Percentiles rank a stretch among this genome's conserved stretches.
phyloP scores from a whole-genome alignment of 2,329 filamentous ascomycete species.

The Aspergillus felis region DNA sequence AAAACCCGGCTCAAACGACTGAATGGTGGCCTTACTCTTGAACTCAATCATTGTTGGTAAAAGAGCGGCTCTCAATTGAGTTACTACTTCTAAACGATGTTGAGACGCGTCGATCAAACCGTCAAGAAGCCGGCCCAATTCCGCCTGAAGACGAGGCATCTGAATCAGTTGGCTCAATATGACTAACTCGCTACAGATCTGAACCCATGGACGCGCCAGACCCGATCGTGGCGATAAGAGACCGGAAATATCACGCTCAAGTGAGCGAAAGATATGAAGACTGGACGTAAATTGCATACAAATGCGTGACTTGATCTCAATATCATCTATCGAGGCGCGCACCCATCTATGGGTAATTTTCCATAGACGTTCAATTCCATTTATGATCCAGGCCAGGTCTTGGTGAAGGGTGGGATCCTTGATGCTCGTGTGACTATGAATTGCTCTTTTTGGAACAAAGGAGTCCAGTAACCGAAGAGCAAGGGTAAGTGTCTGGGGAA shows the following conservation, averaged over 20 bases:
- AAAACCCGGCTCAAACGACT: constrained; percentile 26
- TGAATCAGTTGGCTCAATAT: constrained; percentile 18
- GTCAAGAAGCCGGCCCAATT: constrained; percentile 27
- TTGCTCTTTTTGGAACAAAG: constrained; percentile 17
- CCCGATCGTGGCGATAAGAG: constrained; percentile 16
- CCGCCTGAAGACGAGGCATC: constrained; percentile 26
- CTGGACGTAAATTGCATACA: constrained; percentile 26
- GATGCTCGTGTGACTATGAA: constrained; percentile 10
- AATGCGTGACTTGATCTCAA: constrained; percentile 17
- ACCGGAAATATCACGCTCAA: constrained; percentile 12
- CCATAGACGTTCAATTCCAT: constrained; percentile 33
- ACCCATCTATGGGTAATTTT: constrained; percentile 27
- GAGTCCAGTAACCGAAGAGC: constrained; percentile 29
- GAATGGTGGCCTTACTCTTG: constrained; percentile 14
- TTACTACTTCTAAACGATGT: constrained; percentile 14
- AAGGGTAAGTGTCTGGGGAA: constrained; percentile 21
- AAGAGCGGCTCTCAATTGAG: constrained; percentile 24
- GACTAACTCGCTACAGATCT: constrained; percentile 30
- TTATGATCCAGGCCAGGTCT: constrained; percentile 31
- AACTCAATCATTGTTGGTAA: constrained; percentile 23
- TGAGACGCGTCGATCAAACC: constrained; percentile 18
- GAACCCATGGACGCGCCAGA: constrained; percentile 25
- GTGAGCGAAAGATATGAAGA: constrained; percentile 19
- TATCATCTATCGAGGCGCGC: constrained; percentile 13
- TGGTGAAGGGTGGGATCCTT: constrained; percentile 25